phyloP scores from a whole-genome alignment of 164 flowering plant genomes.

The Pachysandra terminalis region DNA sequence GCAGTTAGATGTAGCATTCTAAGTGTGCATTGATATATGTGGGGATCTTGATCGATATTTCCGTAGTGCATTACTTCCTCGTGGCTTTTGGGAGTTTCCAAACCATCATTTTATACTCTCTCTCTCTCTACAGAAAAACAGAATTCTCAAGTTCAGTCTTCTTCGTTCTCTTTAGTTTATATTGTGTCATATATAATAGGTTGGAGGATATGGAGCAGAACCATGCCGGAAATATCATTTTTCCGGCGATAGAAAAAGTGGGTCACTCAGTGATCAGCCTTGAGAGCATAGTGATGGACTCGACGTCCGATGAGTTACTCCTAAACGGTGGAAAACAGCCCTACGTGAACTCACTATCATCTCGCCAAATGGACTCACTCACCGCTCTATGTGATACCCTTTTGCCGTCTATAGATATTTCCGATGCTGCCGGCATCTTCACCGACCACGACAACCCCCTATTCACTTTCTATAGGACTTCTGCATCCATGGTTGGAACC shows the following conservation, averaged over 20 bases:
- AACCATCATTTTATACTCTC: too few species aligned
- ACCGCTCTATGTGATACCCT: conserved; percentile 52
- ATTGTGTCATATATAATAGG: not conserved
- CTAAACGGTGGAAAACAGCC: not conserved
- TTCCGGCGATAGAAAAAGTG: not conserved
- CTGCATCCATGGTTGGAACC: conserved; percentile 67
- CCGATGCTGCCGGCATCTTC: not conserved
- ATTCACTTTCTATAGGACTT: conserved; percentile 40
- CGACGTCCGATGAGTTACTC: not conserved
- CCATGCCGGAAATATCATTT: not conserved
- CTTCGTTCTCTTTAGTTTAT: not conserved
- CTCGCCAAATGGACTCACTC: conserved; percentile 48
- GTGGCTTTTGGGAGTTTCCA: not conserved
- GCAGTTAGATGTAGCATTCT: not conserved
- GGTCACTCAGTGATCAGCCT: not conserved
- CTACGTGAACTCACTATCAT: conserved; percentile 14
- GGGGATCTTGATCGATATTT: not conserved
- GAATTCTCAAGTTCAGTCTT: not conserved
- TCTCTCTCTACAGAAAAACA: not conserved
- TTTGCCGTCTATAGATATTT: conserved; percentile 38
- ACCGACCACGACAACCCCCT: conserved; percentile 17
- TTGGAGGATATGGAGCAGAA: not conserved
- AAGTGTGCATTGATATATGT: not conserved
- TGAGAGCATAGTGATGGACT: not conserved
- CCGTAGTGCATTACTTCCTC: not conserved